Base-by-base conservation (phyloP, 768 basidiomycete species). In the Tulasnella sp. region DNA sequence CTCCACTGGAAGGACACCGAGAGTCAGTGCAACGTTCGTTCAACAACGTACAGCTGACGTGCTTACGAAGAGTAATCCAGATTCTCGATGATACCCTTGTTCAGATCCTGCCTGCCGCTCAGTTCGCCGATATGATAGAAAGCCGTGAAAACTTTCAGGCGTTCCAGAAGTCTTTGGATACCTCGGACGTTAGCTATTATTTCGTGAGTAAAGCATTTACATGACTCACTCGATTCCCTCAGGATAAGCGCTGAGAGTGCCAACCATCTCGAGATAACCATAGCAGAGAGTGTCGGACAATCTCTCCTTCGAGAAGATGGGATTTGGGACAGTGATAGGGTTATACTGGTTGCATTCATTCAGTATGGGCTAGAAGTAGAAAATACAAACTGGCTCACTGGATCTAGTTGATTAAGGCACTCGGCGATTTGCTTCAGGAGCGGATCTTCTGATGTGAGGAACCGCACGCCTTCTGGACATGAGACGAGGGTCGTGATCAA, bases 261-360 rank as follows among this genome's bases (percentile, higher is more conserved):
- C 94, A 2, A 99, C 77, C 84, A 99, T 92, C 66, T 96, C 92
- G 64, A 99, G 81, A 70, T 98, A 98, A 0, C 92, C 94, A 65
- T 81, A 87, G 0, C 90, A 89, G 65, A 99, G 71, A 0, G 91
- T 92, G 17, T 84, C 83, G 42, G 84, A 76, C 49, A 97, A 77
- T 5, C 90, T 78, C 63, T 82, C 78, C 68, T 86, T 87, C 1
- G 92, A 91, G 66, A 98, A 91, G 34, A 73, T 62, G 48, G 87
- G 84, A 66, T 90, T 87, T 7, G 83, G 80, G 58, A 81, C 82
- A 0, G 84, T 81, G 9, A 78, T 74, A 9, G 82, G 80, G 63
- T 85, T 87, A 66, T 84, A 85, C 87, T 90, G 54, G 21, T 7
- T 30, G 53, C 4, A 34, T 59, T 45, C 7, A 38, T 38, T 38